These are phyloP conservation scores for Picochlorum sp. DNA, from an alignment of 139 green algal species.

Conservation along the genomic window DNA sequence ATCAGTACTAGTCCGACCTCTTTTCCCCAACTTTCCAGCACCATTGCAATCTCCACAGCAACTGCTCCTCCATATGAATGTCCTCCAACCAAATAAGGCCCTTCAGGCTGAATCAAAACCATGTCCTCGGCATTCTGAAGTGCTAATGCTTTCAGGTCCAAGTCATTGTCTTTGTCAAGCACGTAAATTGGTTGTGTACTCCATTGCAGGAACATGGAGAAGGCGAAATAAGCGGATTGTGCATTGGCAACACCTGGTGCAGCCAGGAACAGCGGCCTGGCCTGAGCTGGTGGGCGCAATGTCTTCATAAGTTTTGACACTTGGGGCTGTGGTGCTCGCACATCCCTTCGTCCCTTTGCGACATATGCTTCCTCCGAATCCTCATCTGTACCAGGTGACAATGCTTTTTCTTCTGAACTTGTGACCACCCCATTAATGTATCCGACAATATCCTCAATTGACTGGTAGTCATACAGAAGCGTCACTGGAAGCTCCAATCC, in stretches of 20 bases:
- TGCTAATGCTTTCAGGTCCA: slow-evolving; percentile 58
- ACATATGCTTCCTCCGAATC: background rate
- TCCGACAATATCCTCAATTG: slow-evolving; percentile 41
- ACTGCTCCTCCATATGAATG: slow-evolving; percentile 74
- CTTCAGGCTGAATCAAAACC: slow-evolving; percentile 59
- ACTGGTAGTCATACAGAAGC: slow-evolving; percentile 79
- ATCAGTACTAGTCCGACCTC: slow-evolving; percentile 71
- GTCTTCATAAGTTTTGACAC: slow-evolving; percentile 65
- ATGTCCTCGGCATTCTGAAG: slow-evolving; percentile 67
- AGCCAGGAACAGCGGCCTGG: slow-evolving; percentile 71
- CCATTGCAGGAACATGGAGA: slow-evolving; percentile 45
- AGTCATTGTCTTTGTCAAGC: slow-evolving; percentile 86
- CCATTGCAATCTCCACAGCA: slow-evolving; percentile 68
- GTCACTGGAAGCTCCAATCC: slow-evolving; percentile 60
- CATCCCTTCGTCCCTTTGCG: background rate
- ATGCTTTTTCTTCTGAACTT: background rate
- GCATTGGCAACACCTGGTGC: slow-evolving; percentile 83
- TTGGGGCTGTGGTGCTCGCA: slow-evolving; percentile 10
- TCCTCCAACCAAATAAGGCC: slow-evolving; percentile 76
- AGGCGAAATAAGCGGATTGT: slow-evolving; percentile 72
- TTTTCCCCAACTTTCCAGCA: slow-evolving; percentile 70
- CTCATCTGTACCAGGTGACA: background rate
- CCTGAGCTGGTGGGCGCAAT: slow-evolving; percentile 37
- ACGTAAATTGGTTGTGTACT: slow-evolving; percentile 80
- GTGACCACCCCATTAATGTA: slow-evolving; percentile 24